Conservation (phyloP, 192 early-diverging fungal genomes). For the Umbelopsis isabellina region DNA sequence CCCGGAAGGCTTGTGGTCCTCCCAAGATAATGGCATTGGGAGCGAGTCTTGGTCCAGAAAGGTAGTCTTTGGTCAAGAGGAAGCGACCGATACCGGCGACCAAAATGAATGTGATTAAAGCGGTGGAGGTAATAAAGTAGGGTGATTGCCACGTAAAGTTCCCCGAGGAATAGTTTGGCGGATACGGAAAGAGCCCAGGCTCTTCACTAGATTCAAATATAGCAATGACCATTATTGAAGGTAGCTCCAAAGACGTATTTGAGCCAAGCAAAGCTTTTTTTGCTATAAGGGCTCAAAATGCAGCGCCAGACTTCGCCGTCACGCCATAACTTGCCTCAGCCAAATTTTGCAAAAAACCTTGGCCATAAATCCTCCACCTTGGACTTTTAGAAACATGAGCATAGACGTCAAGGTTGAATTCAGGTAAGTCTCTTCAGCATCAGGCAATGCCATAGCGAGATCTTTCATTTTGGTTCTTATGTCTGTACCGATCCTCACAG, state of each 20-base stretch:
- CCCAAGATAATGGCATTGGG: constrained; percentile 19
- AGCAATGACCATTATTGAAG: not conserved
- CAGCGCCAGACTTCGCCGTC: not conserved
- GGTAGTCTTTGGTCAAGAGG: constrained; percentile 4
- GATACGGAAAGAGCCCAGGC: constrained; percentile 25
- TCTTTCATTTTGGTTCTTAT: not conserved
- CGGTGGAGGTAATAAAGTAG: constrained; percentile 27
- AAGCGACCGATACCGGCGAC: constrained; percentile 23
- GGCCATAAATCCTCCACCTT: not conserved
- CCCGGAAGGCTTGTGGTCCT: not conserved
- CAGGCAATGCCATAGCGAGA: too few species aligned
- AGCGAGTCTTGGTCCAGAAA: not conserved
- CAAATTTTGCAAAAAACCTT: not conserved
- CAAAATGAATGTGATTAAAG: constrained; percentile 23
- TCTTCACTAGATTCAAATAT: constrained; percentile 15
- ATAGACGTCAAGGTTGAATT: constrained; percentile 32
- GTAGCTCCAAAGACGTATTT: not conserved
- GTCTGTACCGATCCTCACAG: constrained; percentile 33
- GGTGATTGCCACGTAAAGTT: constrained; percentile 32
- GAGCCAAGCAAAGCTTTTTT: not conserved
- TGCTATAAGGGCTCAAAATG: not conserved
- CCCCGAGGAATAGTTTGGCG: constrained; percentile 29
- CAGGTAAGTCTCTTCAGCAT: constrained; percentile 19
- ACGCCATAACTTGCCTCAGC: not conserved
- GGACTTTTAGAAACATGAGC: not conserved